These are phyloP conservation scores for Penicillium sp. DNA, from an alignment of 2,329 filamentous ascomycete species.

Conservation along the genomic window DNA sequence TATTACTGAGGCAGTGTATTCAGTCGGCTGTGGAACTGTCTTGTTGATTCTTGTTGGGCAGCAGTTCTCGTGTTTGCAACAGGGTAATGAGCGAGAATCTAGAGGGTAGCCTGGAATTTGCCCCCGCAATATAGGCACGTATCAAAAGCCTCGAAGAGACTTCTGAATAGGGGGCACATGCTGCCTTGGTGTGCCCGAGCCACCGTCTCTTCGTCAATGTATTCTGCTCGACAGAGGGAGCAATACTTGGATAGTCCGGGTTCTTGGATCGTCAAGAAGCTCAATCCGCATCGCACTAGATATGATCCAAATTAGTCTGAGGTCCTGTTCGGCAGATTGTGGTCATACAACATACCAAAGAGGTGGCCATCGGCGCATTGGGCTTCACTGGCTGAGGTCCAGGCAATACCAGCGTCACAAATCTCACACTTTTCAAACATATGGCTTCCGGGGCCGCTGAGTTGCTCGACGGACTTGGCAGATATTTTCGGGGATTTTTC, in stretches of 20 bases:
- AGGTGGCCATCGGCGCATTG: slow-evolving; percentile 55
- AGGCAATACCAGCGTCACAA: slow-evolving; percentile 51
- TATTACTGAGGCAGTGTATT: not conserved
- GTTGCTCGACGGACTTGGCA: slow-evolving; percentile 27
- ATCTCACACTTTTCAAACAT: slow-evolving; percentile 56
- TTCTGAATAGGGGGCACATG: slow-evolving; percentile 24
- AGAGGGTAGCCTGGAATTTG: slow-evolving; percentile 33
- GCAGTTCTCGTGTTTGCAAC: not conserved
- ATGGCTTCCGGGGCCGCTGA: slow-evolving; percentile 26
- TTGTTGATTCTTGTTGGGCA: not conserved
- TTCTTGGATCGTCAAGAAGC: slow-evolving; percentile 58
- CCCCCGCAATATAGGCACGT: slow-evolving; percentile 39
- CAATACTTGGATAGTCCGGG: slow-evolving; percentile 58
- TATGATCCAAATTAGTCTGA: slow-evolving; percentile 9
- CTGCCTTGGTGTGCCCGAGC: slow-evolving; percentile 16
- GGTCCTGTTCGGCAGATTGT: not conserved
- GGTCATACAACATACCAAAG: slow-evolving; percentile 44
- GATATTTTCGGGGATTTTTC: slow-evolving; percentile 17
- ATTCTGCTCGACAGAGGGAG: slow-evolving; percentile 54
- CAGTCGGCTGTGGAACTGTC: not conserved
- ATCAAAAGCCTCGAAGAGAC: slow-evolving; percentile 37
- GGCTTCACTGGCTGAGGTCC: slow-evolving; percentile 51
- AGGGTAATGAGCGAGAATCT: not conserved
- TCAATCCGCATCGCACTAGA: slow-evolving; percentile 55
- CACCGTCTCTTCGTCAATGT: slow-evolving; percentile 49